Base-by-base conservation (phyloP, 305 asterid species). In the Rubia occidens region DNA sequence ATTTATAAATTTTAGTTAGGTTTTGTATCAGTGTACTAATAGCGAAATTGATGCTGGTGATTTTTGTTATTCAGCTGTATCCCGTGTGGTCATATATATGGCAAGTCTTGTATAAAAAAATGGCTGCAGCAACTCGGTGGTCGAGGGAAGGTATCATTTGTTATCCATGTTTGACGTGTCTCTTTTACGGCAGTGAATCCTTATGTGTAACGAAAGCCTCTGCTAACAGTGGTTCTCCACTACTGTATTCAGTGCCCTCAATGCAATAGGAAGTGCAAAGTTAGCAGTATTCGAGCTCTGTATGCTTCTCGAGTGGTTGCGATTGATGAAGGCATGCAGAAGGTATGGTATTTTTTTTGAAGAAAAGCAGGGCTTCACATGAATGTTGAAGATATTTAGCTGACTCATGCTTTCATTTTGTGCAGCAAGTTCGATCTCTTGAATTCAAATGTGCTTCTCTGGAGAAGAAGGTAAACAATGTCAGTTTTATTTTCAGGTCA, bases 41-140 rank as follows among this genome's bases (percentile, higher is more conserved):
- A 24, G 39, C 60, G 2, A 54, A 20, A 7, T 3, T 47, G 45
- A 29, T 42, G 55, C 47, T 51, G 72, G 73, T 17, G 69, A 10
- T 49, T 66, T 65, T 66, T 58, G 56, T 60, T 43, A n/a, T 74
- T 60, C 78, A 94, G 98, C 75, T 94, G 96, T 77, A 85, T 94
- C 83, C 98, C 97, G 0, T 94, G 98, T 71, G 98, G 98, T 37
- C 98, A 94, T 67, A 64, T 90, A 69, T 94, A 81, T 65, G 98
- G 98, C 18, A 60, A 78, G 64, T 85, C 90, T 61, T 94, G 98
- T 79, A 87, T 94, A 77, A 87, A 85, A 81, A 94, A 79, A 81
- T 94, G 98, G 97, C 65, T 94, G 82, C 71, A 59, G 42, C 82
- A 78, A 59, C 80, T 82, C 37, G 84, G 74, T 71, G 77, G 87